Evolutionary conservation across 495 filamentous ascomycete species (phyloP).

Genomic region (Neurospora sp.): DNA sequence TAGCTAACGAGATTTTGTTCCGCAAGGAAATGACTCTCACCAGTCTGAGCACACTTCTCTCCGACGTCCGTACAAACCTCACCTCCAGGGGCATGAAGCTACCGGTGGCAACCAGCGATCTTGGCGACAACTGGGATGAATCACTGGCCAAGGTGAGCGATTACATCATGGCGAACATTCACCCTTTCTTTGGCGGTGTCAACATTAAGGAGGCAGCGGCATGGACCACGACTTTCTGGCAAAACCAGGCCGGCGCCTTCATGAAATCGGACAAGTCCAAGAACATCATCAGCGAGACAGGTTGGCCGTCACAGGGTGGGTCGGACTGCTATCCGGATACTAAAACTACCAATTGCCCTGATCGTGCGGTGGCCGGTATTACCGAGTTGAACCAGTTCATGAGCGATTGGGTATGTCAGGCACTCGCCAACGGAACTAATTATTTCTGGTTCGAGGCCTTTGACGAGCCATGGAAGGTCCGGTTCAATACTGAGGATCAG

Average conservation of each 20-base stretch:
- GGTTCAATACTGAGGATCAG: slow-evolving; percentile 55
- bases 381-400: slow-evolving; percentile 79
- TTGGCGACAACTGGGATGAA: slow-evolving; percentile 79
- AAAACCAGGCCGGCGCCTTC: slow-evolving; percentile 47
- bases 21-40: slow-evolving; percentile 58
- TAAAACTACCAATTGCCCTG: slow-evolving; percentile 37
- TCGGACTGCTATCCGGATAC: slow-evolving; percentile 56
- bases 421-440: slow-evolving; percentile 67
- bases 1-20: slow-evolving; percentile 93
- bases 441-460: slow-evolving; percentile 98
- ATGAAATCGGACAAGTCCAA: slow-evolving; percentile 48
- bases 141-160: slow-evolving; percentile 60
- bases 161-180: slow-evolving; percentile 91
- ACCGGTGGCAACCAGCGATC: slow-evolving; percentile 78
- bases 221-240: slow-evolving; percentile 86
- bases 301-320: slow-evolving; percentile 84
- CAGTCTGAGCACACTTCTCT: slow-evolving; percentile 55
- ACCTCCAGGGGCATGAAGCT: slow-evolving; percentile 54
- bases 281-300: slow-evolving; percentile 78
- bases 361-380: slow-evolving; percentile 68
- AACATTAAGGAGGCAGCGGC: slow-evolving; percentile 53
- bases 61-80: slow-evolving; percentile 60
- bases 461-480: slow-evolving; percentile 88
- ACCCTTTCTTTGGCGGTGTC: slow-evolving; percentile 91
- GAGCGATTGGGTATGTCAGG: slow-evolving; percentile 74